These are phyloP conservation scores for Tetraselmis chui DNA, from an alignment of 139 green algal genomes.

Conservation along the genomic window DNA sequence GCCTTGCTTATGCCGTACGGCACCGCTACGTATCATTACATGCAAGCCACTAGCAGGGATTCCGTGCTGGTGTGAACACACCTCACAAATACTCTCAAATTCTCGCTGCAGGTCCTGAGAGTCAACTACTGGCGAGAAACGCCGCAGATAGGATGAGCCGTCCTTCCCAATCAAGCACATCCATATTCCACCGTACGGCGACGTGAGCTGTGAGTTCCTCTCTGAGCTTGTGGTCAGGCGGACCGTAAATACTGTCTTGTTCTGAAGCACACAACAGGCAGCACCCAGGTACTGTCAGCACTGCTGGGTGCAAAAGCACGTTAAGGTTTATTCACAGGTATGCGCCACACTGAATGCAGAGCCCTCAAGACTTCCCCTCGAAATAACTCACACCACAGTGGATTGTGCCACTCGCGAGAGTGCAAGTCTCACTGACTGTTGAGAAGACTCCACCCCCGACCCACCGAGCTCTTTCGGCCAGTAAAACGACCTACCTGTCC, in stretches of 20 bases:
- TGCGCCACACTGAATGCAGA: no score
- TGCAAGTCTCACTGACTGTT: no score
- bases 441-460: no score
- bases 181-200: constrained; percentile 37
- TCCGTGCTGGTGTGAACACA: neutral
- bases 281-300: no score
- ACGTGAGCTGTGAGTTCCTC: constrained; percentile 36
- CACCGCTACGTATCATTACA: neutral
- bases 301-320: no score
- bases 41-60: neutral
- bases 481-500: no score
- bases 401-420: no score
- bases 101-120: constrained; percentile 19
- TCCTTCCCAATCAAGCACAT: constrained; percentile 49
- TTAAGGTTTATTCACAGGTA: no score
- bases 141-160: constrained; percentile 40
- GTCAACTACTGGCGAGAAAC: constrained; percentile 43
- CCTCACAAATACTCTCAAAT: neutral
- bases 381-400: no score
- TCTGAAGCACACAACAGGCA: neutral
- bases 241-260: constrained; percentile 54
- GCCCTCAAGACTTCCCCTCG: no score
- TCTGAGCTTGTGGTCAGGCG: constrained; percentile 43
- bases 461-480: no score
- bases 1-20: neutral